Percentiles rank a stretch among this genome's conserved stretches.
Conservation (phyloP, 228 moss, liverwort and hornwort species). For the Sphagnum magellanicum region DNA sequence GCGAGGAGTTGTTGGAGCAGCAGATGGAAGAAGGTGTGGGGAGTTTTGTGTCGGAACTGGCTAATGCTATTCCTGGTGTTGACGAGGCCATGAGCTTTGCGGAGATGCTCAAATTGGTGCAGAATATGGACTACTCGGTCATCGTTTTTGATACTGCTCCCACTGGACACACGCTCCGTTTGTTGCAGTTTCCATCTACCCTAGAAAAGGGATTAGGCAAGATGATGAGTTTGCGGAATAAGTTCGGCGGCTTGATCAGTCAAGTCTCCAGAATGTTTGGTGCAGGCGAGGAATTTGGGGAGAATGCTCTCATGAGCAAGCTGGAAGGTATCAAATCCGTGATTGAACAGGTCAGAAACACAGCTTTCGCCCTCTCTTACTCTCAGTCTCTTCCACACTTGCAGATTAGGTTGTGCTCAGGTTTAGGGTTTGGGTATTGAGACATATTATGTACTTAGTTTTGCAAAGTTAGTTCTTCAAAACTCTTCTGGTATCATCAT, state of each 20-base stretch:
- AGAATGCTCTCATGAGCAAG: constrained; percentile 83
- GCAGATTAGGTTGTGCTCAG: too few species aligned
- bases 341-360: constrained; percentile 56
- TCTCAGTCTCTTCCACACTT: too few species aligned
- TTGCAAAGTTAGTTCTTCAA: too few species aligned
- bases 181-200: constrained; percentile 88
- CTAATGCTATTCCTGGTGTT: constrained; percentile 92
- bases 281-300: constrained; percentile 75
- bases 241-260: constrained; percentile 80
- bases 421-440: too few species aligned
- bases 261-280: constrained; percentile 94
- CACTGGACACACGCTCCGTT: constrained; percentile 86
- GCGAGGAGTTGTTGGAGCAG: constrained; percentile 65
- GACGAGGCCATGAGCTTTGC: constrained; percentile 99
- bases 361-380: too few species aligned
- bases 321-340: constrained; percentile 84
- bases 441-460: too few species aligned
- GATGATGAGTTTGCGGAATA: constrained; percentile 82
- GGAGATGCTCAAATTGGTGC: constrained; percentile 98
- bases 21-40: constrained; percentile 81
- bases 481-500: too few species aligned
- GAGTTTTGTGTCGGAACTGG: constrained; percentile 86
- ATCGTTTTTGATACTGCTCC: constrained; percentile 99
- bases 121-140: constrained; percentile 96
- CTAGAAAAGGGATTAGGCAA: constrained; percentile 93